Conservation (phyloP, 1,284 basidiomycete species). For the Xerocomus nothofagi region DNA sequence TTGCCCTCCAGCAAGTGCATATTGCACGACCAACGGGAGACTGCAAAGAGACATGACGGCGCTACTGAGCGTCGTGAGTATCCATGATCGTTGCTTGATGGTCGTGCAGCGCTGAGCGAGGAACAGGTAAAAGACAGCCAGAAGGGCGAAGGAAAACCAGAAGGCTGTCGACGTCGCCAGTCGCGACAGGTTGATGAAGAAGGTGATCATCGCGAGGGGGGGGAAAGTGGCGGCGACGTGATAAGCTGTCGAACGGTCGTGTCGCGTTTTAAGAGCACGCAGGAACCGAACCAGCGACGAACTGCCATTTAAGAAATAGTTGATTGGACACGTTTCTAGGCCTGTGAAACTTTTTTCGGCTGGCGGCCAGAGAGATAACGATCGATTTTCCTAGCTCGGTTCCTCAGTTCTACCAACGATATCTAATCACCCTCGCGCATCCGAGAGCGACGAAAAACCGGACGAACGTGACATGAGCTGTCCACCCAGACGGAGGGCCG, state of each 20-base stretch:
- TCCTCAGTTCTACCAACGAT: slow-evolving; percentile 5
- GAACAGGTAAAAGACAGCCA: slow-evolving; percentile 38
- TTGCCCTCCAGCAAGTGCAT: slow-evolving; percentile 36
- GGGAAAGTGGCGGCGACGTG: slow-evolving; percentile 24
- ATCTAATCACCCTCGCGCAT: neutral
- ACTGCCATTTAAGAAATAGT: slow-evolving; percentile 10
- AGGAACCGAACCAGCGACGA: slow-evolving; percentile 21
- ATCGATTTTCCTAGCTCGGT: slow-evolving; percentile 2
- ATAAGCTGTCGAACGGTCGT: slow-evolving; percentile 8
- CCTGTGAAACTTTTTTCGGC: slow-evolving; percentile 24
- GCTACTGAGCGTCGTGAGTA: slow-evolving; percentile 50
- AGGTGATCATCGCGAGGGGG: slow-evolving; percentile 24
- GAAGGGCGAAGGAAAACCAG: slow-evolving; percentile 22
- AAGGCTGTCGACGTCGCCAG: slow-evolving; percentile 27
- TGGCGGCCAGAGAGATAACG: slow-evolving; percentile 17
- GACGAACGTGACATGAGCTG: slow-evolving; percentile 24
- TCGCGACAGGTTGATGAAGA: slow-evolving; percentile 14
- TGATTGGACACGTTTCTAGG: slow-evolving; percentile 26
- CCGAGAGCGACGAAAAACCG: slow-evolving; percentile 1
- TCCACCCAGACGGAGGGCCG: neutral
- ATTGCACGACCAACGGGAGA: slow-evolving; percentile 48
- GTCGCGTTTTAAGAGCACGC: slow-evolving; percentile 25
- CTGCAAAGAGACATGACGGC: slow-evolving; percentile 45
- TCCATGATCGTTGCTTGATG: slow-evolving; percentile 50
- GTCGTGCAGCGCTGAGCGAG: slow-evolving; percentile 38